Base-by-base conservation (phyloP, 2,329 filamentous ascomycete species). In the Sphaerulina vaccinii region DNA sequence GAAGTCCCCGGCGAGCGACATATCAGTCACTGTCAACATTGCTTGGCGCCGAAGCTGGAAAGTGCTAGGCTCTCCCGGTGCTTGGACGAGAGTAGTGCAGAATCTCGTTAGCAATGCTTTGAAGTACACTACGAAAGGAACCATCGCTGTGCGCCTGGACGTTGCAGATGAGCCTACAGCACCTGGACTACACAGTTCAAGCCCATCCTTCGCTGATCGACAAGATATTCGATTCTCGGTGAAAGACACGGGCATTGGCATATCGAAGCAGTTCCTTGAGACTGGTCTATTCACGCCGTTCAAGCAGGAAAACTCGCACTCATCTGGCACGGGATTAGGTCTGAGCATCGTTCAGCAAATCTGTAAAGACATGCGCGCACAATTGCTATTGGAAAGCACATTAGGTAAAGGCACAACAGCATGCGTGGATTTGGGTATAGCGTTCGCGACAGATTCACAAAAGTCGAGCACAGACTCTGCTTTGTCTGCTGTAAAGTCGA, bases 31-130 rank as follows among this genome's bases (percentile, higher is more conserved):
- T 32, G 5, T 32, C 27, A 32, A 32, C n/a, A 32, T 32, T 13
- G 11, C 27, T 10, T 32, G 27, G 27, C 27, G 2, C 10, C 11
- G n/a, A 32, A 32, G 27, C 27, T 32, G 27, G 27, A 32, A 32
- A 32, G 5, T 32, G 2, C 27, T 10, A 10, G 27, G 27, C 27
- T 32, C 27, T 10, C 27, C 27, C 3, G 27, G 27, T 13, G 27
- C 15, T 13, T 42, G 40, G 40, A 42, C 23, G 23, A 10, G 74
- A 3, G 69, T 78, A 5, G 64, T 75, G 32, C 72, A 57, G 32
- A 77, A 77, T 44, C 50, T 77, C 1, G 70, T 76, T 7, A 71
- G 70, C 0, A 79, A 78, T 60, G 67, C 74, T 0, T 61, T 79
- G 11, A 78, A 78, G 55, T 76, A 78, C 56, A 77, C 73, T 0